These are phyloP conservation scores for Fusarium sp. DNA, from an alignment of 2,329 filamentous ascomycete genomes.

Conservation along the genomic window DNA sequence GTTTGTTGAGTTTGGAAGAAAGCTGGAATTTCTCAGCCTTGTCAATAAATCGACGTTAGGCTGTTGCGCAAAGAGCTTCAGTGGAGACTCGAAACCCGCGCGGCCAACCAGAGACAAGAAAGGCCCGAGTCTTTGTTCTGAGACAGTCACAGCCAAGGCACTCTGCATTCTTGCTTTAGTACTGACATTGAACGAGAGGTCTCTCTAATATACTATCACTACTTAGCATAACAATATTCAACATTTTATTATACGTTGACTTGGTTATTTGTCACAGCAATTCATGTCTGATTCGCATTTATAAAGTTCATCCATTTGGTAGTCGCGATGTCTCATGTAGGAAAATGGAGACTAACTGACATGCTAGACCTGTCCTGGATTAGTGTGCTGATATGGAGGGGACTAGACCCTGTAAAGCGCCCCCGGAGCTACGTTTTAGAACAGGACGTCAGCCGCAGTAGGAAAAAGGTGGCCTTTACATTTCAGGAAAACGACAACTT, in stretches of 20 bases:
- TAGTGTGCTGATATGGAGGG: slow-evolving; percentile 21
- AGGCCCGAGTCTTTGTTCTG: not conserved
- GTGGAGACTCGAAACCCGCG: not conserved
- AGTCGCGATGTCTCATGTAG: not conserved
- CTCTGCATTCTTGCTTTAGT: not conserved
- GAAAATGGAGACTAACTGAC: not conserved
- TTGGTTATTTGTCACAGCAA: not conserved
- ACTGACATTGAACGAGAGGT: not conserved
- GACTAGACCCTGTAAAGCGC: slow-evolving; percentile 24
- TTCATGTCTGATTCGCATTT: slow-evolving; percentile 1
- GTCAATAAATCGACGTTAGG: slow-evolving; percentile 37
- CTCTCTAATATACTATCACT: no score
- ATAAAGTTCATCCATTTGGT: not conserved
- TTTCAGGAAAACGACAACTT: slow-evolving; percentile 27
- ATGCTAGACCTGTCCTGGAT: slow-evolving; percentile 19
- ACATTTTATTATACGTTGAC: not conserved
- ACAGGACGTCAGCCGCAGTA: slow-evolving; percentile 39
- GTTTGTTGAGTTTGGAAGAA: slow-evolving; percentile 24
- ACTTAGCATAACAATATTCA: no score
- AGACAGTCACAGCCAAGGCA: not conserved
- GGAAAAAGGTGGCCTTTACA: slow-evolving; percentile 43
- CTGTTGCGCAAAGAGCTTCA: slow-evolving; percentile 35
- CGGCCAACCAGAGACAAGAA: slow-evolving; percentile 20
- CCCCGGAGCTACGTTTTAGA: slow-evolving; percentile 32
- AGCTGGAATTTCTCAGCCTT: slow-evolving; percentile 44